These are phyloP conservation scores for Epichloe scottii DNA, from an alignment of 2,329 filamentous ascomycete species.

Conservation along the genomic window DNA sequence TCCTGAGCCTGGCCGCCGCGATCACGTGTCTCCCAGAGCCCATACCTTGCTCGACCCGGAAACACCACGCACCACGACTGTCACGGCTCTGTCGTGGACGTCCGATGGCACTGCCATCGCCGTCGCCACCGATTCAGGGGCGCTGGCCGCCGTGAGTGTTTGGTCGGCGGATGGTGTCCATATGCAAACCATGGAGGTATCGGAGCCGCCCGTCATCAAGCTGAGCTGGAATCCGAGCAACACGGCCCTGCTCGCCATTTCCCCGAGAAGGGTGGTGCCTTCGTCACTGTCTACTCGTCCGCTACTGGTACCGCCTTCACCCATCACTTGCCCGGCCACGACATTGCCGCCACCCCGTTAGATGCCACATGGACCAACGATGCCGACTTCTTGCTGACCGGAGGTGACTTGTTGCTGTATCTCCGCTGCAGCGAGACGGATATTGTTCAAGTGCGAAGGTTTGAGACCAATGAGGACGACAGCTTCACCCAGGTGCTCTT, in stretches of 20 bases:
- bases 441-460: conserved; percentile 35
- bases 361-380: conserved; percentile 50
- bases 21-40: conserved; percentile 27
- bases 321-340: conserved; percentile 36
- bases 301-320: conserved; percentile 31
- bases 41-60: conserved; percentile 39
- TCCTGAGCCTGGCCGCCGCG: conserved; percentile 24
- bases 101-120: conserved; percentile 43
- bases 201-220: conserved; percentile 49
- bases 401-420: conserved; percentile 39
- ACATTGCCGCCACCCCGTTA: conserved; percentile 36
- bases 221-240: conserved; percentile 47
- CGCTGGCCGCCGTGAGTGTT: conserved; percentile 39
- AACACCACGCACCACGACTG: conserved; percentile 36
- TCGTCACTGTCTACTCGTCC: conserved; percentile 43
- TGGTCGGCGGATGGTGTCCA: conserved; percentile 41
- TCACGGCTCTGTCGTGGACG: conserved; percentile 50
- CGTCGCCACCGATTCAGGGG: conserved; percentile 42
- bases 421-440: conserved; percentile 33
- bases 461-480: conserved; percentile 41
- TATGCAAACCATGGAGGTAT: conserved; percentile 40
- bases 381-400: conserved; percentile 45
- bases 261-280: conserved; percentile 40
- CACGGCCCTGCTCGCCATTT: conserved; percentile 42
- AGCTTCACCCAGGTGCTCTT: conserved; percentile 43